Percentiles rank a stretch among this genome's conserved stretches.
Evolutionary conservation across 345 rosid species (phyloP).

Genomic region (Turritis glabra): DNA sequence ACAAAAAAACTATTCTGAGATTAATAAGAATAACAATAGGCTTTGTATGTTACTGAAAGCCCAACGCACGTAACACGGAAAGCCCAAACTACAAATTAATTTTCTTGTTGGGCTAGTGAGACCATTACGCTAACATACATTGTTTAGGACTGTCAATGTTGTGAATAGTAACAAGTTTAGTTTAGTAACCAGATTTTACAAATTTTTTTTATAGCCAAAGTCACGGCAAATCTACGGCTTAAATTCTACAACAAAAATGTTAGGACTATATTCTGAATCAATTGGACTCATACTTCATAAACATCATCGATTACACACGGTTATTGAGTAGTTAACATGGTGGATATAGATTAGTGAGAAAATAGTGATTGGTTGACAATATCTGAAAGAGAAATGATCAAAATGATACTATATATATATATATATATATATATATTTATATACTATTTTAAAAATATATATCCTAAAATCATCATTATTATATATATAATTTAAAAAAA

Average conservation of each 20-base stretch:
- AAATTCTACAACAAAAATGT: no score
- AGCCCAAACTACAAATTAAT: background rate
- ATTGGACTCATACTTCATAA: no score
- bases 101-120: background rate
- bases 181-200: no score
- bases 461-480: background rate
- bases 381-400: background rate
- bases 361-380: background rate
- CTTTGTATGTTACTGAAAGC: background rate
- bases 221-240: no score
- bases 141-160: background rate
- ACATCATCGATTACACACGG: no score
- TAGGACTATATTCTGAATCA: no score
- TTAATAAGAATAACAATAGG: background rate
- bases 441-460: background rate
- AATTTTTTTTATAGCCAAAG: no score
- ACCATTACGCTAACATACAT: background rate
- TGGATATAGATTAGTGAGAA: background rate
- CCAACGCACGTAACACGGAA: no score
- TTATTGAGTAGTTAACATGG: background rate
- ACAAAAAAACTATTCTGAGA: background rate
- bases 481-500: background rate
- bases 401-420: background rate
- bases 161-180: no score
- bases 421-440: no score